A percentile compares a stretch with the other conserved stretches of the same genome.
Evolutionary conservation across 139 green algal genomes (phyloP).

Genomic region (Coelastrella sp.): DNA sequence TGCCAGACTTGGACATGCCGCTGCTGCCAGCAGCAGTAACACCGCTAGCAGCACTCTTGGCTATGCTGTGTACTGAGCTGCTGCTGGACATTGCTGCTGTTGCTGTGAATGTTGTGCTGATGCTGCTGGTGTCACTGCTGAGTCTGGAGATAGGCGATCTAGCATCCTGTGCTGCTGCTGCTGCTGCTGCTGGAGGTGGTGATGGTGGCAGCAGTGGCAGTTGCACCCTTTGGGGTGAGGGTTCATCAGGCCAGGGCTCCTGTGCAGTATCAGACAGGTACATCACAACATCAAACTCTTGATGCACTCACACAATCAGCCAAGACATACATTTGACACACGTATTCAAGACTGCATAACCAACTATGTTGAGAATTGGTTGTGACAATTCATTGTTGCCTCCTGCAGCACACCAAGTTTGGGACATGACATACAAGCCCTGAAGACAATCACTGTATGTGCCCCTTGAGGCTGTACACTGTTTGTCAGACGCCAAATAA

Average conservation of each 20-base stretch:
- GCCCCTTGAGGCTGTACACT: no score
- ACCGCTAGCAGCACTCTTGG: neutral
- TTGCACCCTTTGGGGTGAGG: neutral
- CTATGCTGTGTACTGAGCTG: neutral
- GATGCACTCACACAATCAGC: no score
- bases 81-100: slow-evolving; percentile 14
- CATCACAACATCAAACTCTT: no score
- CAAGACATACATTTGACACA: no score
- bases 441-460: no score
- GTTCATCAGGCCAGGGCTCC: slow-evolving; percentile 10
- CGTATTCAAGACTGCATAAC: no score
- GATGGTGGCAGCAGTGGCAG: neutral
- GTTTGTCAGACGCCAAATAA: no score
- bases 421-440: no score
- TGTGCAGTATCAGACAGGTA: neutral
- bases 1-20: slow-evolving; percentile 15
- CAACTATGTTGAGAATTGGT: no score
- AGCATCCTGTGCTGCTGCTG: neutral
- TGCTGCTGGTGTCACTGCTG: slow-evolving; percentile 19
- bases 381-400: no score
- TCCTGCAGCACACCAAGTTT: no score
- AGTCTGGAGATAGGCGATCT: neutral
- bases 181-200: neutral
- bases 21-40: slow-evolving; percentile 5
- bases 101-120: slow-evolving; percentile 20